A percentile compares a stretch with the other conserved stretches of the same genome.
Conservation (phyloP, 139 green algal genomes). For the Chlamydomonas sp. region DNA sequence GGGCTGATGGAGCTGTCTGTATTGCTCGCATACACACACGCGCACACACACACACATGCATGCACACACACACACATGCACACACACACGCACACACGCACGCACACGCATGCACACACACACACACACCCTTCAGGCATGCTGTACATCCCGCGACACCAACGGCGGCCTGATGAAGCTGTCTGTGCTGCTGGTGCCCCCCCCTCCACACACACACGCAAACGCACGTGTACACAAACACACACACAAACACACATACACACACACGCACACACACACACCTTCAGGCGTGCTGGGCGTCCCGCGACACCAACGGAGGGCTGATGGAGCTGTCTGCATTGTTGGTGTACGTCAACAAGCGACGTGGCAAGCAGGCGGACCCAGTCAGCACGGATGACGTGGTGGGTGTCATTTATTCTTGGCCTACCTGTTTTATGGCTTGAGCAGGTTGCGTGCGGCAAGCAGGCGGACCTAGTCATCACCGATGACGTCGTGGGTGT, state of each 20-base stretch:
- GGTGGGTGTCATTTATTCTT: no score
- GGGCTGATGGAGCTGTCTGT: no score
- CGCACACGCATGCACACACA: no score
- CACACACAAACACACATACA: neutral
- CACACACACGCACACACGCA: neutral
- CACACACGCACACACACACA: neutral
- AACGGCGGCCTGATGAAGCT: no score
- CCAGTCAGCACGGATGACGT: constrained; percentile 66
- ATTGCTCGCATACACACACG: neutral
- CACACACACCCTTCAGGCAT: no score
- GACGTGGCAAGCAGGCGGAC: constrained; percentile 49
- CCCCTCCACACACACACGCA: no score
- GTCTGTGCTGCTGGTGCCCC: no score
- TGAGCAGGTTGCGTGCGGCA: neutral
- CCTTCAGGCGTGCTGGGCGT: constrained; percentile 75
- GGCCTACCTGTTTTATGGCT: no score
- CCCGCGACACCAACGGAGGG: constrained; percentile 65
- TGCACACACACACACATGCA: neutral
- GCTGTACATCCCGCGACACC: no score
- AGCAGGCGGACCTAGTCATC: constrained; percentile 36
- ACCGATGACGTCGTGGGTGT: constrained; percentile 49
- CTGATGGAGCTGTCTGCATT: constrained; percentile 65
- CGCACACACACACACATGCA: neutral
- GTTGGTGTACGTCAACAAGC: constrained; percentile 23
- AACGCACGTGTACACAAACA: no score